Base-by-base conservation (phyloP, 148 eudicot genomes). In the Amaranthus hypochondriacus region DNA sequence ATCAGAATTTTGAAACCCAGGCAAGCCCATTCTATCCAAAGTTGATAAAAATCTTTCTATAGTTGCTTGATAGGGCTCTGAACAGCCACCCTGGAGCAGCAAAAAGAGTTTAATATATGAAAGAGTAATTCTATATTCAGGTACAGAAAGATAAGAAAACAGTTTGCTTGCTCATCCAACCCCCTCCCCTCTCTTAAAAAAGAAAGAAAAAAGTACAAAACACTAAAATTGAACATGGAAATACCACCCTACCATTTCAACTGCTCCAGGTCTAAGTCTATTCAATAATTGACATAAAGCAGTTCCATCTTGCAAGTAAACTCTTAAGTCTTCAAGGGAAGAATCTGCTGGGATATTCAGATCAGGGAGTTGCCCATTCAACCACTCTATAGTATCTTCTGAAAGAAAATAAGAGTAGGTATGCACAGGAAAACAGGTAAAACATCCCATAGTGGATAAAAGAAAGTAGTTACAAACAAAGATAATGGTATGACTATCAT, bases 11-110 rank as follows among this genome's bases (percentile, higher is more conserved):
- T 82, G 87, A 75, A 94, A 91, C 75, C 84, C 83, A 51, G 97
- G 89, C 79, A 94, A 78, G 68, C 89, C 86, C 87, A 87, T 88
- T 66, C 80, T 83, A 63, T 89, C 89, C 89, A 91, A 77, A 75
- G 90, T 83, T 58, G 84, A 80, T 74, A 94, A 79, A 80, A 92
- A 87, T 69, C 77, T 88, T 76, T 84, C 85, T 47, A 92, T 62
- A 53, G 84, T 86, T 47, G 79, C 82, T 6, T 78, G 55, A 56
- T 69, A 65, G 48, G 80, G 76, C 71, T 88, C 78, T 47, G 85
- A 81, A 79, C 63, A 73, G n/a, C 66, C 77, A 74, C 46, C 77
- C 98, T 94, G 75, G 5, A 77, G 78, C 53, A 51, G 44, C 48
- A n/a, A 42, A 62, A 13, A 28, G 48, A 9, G 48, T 60, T 7